Base-by-base conservation (phyloP, 768 basidiomycete genomes). In the Tylopilus sp. region DNA sequence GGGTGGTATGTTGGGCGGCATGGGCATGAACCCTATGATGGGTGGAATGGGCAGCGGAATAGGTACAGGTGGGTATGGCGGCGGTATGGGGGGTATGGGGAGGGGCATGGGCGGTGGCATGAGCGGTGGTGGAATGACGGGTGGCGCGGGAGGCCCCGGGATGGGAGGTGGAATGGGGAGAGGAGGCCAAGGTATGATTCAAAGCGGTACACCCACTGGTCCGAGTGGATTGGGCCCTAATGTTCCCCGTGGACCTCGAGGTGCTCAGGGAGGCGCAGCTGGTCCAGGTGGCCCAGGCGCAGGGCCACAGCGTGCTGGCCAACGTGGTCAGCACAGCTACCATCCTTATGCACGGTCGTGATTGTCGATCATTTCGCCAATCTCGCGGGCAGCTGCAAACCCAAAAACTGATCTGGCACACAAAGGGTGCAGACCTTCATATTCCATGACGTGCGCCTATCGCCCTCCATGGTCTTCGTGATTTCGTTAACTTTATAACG, bases 291-390 rank as follows among this genome's bases (percentile, higher is more conserved):
- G 75, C 14, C 79, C 77, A 7, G 71, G 79, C 3, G 84, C 85
- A 48, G 89, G 89, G 0, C 89, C 88, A 4, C 87, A 89, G 69
- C 77, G 89, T 50, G 79, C 82, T 12, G 77, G 72, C 2, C 84
- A 86, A 62, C 74, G 89, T 31, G 88, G 90, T 30, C 85, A 87
- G 63, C 88, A 91, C 70, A 81, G 83, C 58, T 92, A 87, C 72
- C 90, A 92, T 62, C 90, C 90, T 0, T 92, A 92, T 60, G 85
- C 87, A 29, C 85, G 89, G 59, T 89, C 67, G 65, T 61, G 58
- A 60, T 47, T 25, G 48, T 45, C 51, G 19, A 26, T 19, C 13
- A 45, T 40, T 37, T 33, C 26, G 48, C 17, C 17, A 50, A 46
- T 17, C 16, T 21, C n/a, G 45, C 11, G 10, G n/a, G 16, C 12